Evolutionary conservation across 2,329 filamentous ascomycete species (phyloP).

Genomic region (Neoscytalidium dimidiatum): DNA sequence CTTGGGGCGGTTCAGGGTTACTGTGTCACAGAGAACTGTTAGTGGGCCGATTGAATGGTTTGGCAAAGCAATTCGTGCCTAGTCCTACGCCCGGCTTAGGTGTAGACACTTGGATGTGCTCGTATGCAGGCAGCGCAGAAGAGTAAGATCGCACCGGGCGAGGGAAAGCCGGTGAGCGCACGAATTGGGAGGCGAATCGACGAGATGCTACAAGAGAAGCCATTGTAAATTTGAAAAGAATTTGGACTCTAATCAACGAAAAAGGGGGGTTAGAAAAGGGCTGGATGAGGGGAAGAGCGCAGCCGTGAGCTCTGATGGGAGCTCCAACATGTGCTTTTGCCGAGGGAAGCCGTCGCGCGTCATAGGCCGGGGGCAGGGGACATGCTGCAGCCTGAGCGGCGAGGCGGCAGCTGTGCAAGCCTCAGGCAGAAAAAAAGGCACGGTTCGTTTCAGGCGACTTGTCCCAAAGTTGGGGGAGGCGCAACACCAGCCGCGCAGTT

Average conservation of each 20-base stretch:
- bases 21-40: slow-evolving; percentile 47
- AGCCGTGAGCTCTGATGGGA: not conserved
- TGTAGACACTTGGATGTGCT: slow-evolving; percentile 78
- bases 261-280: not conserved
- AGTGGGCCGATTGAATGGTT: not conserved
- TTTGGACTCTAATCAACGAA: too few species aligned
- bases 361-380: not conserved
- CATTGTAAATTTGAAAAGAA: slow-evolving; percentile 26
- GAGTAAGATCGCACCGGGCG: slow-evolving; percentile 54
- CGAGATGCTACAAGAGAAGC: slow-evolving; percentile 60
- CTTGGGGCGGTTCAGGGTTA: slow-evolving; percentile 91
- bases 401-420: slow-evolving; percentile 8
- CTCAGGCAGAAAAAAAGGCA: slow-evolving; percentile 28
- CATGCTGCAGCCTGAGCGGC: not conserved
- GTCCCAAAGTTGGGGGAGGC: slow-evolving; percentile 16
- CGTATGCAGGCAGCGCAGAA: slow-evolving; percentile 58
- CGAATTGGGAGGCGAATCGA: slow-evolving; percentile 63
- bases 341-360: slow-evolving; percentile 9
- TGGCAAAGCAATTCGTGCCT: slow-evolving; percentile 57
- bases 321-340: not conserved
- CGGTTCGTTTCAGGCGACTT: slow-evolving; percentile 28
- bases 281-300: not conserved
- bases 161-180: slow-evolving; percentile 56
- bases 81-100: slow-evolving; percentile 89
- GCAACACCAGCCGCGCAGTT: slow-evolving; percentile 18